Percentiles rank a stretch among this genome's conserved stretches.
Conservation (phyloP, 2,329 filamentous ascomycete genomes). For the Monosporascus ibericus region DNA sequence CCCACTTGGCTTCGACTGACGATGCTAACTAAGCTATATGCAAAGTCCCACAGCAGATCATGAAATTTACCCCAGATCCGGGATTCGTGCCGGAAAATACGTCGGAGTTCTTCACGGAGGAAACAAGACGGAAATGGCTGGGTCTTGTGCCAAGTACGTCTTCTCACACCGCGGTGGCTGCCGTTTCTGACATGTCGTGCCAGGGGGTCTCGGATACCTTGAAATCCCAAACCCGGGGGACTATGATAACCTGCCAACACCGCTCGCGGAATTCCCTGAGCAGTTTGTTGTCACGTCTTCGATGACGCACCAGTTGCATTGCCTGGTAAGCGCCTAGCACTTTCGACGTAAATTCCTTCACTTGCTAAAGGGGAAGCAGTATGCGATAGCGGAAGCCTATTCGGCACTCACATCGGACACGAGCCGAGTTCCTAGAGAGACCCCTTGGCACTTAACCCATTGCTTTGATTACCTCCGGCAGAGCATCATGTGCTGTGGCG, state of each 20-base stretch:
- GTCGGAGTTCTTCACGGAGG: slow-evolving; percentile 32
- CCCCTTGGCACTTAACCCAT: slow-evolving; percentile 32
- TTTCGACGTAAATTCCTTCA: neutral
- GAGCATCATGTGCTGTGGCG: slow-evolving; percentile 23
- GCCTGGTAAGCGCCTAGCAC: slow-evolving; percentile 24
- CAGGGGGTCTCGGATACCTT: slow-evolving; percentile 35
- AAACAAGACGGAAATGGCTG: slow-evolving; percentile 30
- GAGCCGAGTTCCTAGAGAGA: slow-evolving; percentile 22
- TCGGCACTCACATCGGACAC: slow-evolving; percentile 25
- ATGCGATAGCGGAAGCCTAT: slow-evolving; percentile 32
- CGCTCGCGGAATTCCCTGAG: slow-evolving; percentile 24
- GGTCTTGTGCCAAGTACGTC: slow-evolving; percentile 31
- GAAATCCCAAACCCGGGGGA: slow-evolving; percentile 26
- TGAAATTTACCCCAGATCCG: slow-evolving; percentile 30
- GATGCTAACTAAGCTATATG: neutral
- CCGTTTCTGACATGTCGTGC: neutral
- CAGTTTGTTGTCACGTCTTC: slow-evolving; percentile 35
- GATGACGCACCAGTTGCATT: slow-evolving; percentile 39
- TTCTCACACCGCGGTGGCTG: neutral
- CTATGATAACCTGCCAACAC: slow-evolving; percentile 31
- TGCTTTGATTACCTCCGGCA: slow-evolving; percentile 30
- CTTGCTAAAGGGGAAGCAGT: slow-evolving; percentile 9
- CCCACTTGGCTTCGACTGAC: neutral
- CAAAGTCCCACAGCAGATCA: slow-evolving; percentile 33
- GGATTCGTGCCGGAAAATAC: slow-evolving; percentile 32